phyloP scores from a whole-genome alignment of 1,284 basidiomycete genomes.

The Rhizopogon parksii region DNA sequence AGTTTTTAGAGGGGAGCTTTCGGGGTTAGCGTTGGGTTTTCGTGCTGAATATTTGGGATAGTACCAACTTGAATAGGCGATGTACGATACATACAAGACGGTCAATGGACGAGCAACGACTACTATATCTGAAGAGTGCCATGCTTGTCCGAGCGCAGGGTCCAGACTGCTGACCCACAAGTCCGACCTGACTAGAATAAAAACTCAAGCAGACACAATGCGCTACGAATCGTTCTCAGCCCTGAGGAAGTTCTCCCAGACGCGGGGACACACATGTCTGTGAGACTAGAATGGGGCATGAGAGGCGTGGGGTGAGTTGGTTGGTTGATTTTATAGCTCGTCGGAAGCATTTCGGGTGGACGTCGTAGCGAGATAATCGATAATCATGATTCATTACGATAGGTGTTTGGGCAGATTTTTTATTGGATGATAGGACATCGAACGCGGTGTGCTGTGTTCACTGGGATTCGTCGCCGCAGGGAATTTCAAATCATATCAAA shows the following conservation, averaged over 20 bases:
- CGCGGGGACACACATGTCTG: neutral
- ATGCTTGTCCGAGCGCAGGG: neutral
- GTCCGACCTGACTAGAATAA: neutral
- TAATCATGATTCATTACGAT: neutral
- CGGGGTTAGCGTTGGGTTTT: too few relatives aligned
- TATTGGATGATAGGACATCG: conserved; percentile 7
- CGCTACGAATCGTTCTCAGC: conserved; percentile 9
- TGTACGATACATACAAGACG: neutral
- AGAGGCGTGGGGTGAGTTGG: neutral
- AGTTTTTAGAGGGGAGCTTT: conserved; percentile 29
- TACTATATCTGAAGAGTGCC: too few relatives aligned
- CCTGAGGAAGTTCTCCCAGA: conserved; percentile 18
- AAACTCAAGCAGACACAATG: neutral
- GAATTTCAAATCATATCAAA: neutral
- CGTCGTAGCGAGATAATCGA: neutral
- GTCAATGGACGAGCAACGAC: neutral
- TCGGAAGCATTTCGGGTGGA: neutral
- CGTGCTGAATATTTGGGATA: too few relatives aligned
- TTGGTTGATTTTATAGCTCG: conserved; percentile 3
- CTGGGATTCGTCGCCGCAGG: neutral
- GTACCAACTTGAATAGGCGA: neutral
- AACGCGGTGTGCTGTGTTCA: too few relatives aligned
- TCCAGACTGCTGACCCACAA: neutral
- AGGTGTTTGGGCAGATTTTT: neutral
- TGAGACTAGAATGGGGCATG: conserved; percentile 13